These are phyloP conservation scores for Byssochlamys sp. DNA, from an alignment of 2,329 filamentous ascomycete genomes.

Conservation along the genomic window DNA sequence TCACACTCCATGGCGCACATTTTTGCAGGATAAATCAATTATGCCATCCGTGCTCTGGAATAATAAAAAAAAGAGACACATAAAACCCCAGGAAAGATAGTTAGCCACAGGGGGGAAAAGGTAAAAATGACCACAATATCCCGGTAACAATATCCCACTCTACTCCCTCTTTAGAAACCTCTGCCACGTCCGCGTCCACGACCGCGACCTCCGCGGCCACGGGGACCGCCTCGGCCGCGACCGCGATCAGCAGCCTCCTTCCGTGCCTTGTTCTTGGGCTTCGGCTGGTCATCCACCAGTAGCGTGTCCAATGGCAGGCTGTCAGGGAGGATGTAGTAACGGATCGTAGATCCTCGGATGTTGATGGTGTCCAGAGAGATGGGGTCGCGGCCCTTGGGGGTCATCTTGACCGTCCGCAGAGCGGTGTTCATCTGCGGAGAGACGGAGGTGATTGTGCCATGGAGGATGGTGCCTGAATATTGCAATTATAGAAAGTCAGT, in stretches of 20 bases:
- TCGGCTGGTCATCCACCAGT: conserved; percentile 89
- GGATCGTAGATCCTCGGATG: conserved; percentile 87
- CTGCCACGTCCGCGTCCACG: conserved; percentile 48
- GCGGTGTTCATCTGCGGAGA: conserved; percentile 98
- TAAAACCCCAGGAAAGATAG: conserved; percentile 1
- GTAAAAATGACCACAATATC: conserved; percentile 5
- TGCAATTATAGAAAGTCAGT: not conserved
- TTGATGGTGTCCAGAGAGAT: conserved; percentile 90
- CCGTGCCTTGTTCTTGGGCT: conserved; percentile 98
- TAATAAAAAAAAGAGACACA: not conserved
- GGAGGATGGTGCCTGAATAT: conserved; percentile 72
- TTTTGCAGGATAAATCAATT: conserved; percentile 1
- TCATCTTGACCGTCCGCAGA: conserved; percentile 94
- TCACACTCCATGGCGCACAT: not conserved
- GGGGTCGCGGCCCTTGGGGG: conserved; percentile 73
- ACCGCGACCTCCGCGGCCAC: conserved; percentile 44
- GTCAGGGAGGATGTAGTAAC: conserved; percentile 94
- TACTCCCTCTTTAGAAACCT: conserved; percentile 22
- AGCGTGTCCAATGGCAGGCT: conserved; percentile 89
- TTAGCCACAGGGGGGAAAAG: conserved; percentile 1
- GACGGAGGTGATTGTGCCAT: conserved; percentile 93
- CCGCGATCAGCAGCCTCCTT: conserved; percentile 61
- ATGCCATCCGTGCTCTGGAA: not conserved
- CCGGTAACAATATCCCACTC: conserved; percentile 13
- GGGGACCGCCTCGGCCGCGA: conserved; percentile 37